phyloP scores from a whole-genome alignment of 139 green algal species.

The Tetraselmis chui region DNA sequence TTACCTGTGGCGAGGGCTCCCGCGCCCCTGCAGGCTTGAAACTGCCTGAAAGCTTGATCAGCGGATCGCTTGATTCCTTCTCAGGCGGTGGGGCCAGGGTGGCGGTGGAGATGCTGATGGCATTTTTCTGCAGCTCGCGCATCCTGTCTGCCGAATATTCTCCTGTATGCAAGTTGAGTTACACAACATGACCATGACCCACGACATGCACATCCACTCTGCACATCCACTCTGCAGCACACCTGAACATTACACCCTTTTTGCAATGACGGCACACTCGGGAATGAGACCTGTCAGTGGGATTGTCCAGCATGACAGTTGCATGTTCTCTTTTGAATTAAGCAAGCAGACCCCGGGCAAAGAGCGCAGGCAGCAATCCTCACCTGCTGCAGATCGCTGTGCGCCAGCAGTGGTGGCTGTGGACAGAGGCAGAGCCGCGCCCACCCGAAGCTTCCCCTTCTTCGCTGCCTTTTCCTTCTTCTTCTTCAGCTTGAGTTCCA shows the following conservation, averaged over 20 bases:
- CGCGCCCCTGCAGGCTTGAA: slow-evolving; percentile 49
- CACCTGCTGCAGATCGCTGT: background rate
- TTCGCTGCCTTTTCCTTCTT: background rate
- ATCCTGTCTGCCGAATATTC: slow-evolving; percentile 57
- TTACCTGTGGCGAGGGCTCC: slow-evolving; percentile 6
- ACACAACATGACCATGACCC: no score
- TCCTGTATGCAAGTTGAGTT: no score
- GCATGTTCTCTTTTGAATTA: no score
- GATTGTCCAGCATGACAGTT: no score
- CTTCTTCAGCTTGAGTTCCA: background rate
- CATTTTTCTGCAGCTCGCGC: slow-evolving; percentile 46
- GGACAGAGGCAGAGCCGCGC: background rate
- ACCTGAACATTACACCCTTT: no score
- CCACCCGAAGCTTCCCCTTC: background rate
- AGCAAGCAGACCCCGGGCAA: no score
- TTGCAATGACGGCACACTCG: no score
- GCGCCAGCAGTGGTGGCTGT: background rate
- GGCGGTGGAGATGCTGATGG: slow-evolving; percentile 25
- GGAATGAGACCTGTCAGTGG: no score
- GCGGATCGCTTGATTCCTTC: background rate
- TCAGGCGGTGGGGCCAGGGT: slow-evolving; percentile 11
- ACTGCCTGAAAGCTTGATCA: slow-evolving; percentile 61
- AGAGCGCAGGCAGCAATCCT: no score
- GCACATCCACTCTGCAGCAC: no score
- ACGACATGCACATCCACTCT: no score